A percentile compares a stretch with the other conserved stretches of the same genome.
phyloP scores from a whole-genome alignment of 192 early-diverging fungal species.

The Cetraspora pellucida region DNA sequence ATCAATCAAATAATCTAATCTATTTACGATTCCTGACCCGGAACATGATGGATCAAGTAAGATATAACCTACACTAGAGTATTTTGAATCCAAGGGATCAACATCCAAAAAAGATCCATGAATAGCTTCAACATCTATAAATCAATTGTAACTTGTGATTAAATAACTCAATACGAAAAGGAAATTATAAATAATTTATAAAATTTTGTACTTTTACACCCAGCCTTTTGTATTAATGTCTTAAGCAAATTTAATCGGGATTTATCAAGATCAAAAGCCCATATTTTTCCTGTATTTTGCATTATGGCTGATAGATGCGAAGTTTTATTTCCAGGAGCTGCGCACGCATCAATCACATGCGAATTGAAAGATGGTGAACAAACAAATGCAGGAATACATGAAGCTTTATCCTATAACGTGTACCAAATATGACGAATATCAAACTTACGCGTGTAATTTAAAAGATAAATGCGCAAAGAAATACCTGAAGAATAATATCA shows the following conservation, averaged over 20 bases:
- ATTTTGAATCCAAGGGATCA: conserved; percentile 66
- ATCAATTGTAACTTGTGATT: background rate
- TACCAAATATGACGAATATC: background rate
- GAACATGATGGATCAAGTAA: conserved; percentile 96
- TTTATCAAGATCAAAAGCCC: conserved; percentile 88
- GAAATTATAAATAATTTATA: background rate
- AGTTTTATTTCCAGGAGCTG: conserved; percentile 98
- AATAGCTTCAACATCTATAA: conserved; percentile 67
- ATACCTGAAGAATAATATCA: conserved; percentile 81
- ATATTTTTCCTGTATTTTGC: conserved; percentile 83
- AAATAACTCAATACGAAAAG: background rate
- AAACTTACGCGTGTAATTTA: background rate
- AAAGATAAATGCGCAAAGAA: background rate
- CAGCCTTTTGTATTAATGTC: conserved; percentile 72
- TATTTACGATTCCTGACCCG: conserved; percentile 90
- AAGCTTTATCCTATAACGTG: conserved; percentile 78
- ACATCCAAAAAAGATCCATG: conserved; percentile 81
- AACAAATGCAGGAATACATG: conserved; percentile 91
- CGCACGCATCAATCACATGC: conserved; percentile 91
- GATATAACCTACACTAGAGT: conserved; percentile 80
- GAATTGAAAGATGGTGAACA: conserved; percentile 59
- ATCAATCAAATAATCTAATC: conserved; percentile 86
- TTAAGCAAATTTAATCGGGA: conserved; percentile 73
- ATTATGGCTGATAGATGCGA: conserved; percentile 89
- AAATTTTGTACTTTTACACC: conserved; percentile 69